A percentile compares a stretch with the other conserved stretches of the same genome.
phyloP scores from a whole-genome alignment of 768 basidiomycete genomes.

The Tylopilus sp. region DNA sequence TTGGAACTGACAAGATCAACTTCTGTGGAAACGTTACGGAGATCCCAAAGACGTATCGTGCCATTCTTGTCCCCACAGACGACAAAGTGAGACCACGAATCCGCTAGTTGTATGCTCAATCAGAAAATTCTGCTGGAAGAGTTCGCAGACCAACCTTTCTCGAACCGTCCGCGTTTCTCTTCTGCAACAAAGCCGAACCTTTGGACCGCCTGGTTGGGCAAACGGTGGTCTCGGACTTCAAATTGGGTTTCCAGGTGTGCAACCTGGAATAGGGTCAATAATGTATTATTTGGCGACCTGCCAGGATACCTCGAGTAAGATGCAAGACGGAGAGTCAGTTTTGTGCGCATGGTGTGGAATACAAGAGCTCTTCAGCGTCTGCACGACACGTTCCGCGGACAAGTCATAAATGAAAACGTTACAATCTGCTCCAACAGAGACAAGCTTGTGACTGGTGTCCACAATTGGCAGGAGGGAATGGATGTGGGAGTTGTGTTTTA shows the following conservation, averaged over 20 bases:
- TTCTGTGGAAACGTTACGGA: constrained; percentile 35
- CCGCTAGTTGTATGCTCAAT: constrained; percentile 19
- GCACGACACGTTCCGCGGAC: constrained; percentile 41
- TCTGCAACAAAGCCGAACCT: constrained; percentile 42
- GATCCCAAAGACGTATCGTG: constrained; percentile 45
- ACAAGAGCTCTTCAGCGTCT: constrained; percentile 41
- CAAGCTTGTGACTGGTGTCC: constrained; percentile 45
- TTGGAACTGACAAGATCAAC: constrained; percentile 21
- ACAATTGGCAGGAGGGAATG: constrained; percentile 42
- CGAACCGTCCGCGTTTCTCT: constrained; percentile 41
- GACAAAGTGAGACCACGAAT: constrained; percentile 35
- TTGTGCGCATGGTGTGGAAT: constrained; percentile 42
- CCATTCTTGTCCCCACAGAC: constrained; percentile 44
- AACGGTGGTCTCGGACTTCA: constrained; percentile 47
- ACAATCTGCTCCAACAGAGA: constrained; percentile 49
- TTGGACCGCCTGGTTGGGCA: constrained; percentile 33
- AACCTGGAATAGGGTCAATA: constrained; percentile 31
- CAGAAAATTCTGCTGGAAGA: constrained; percentile 11
- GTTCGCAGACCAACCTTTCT: constrained; percentile 38
- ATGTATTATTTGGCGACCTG: background rate
- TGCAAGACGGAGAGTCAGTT: constrained; percentile 37
- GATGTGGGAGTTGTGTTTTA: constrained; percentile 42
- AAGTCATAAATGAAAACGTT: constrained; percentile 45
- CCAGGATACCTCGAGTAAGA: constrained; percentile 41
- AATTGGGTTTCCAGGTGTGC: constrained; percentile 50